Conservation (phyloP, 768 basidiomycete species). For the Lentinula sp. region DNA sequence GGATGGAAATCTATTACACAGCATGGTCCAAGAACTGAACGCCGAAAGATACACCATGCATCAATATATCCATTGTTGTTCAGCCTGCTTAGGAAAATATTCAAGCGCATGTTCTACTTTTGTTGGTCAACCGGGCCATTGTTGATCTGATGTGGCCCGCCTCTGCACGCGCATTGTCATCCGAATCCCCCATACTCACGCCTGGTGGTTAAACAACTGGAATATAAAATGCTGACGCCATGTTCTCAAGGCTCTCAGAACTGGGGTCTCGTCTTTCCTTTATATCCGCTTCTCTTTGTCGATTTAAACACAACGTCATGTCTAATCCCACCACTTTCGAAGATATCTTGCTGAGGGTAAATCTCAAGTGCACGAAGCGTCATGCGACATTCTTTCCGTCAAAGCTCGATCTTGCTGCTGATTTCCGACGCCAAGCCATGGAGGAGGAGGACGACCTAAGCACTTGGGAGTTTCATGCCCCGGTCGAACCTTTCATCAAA, state of each 20-base stretch:
- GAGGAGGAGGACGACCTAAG: constrained; percentile 1
- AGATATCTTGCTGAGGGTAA: neutral
- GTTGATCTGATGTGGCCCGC: neutral
- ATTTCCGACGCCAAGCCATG: neutral
- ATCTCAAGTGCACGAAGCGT: neutral
- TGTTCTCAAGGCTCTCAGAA: neutral
- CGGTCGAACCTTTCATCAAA: neutral
- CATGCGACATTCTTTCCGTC: constrained; percentile 3
- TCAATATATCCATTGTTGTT: neutral
- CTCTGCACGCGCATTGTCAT: neutral
- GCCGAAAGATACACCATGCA: too few relatives aligned
- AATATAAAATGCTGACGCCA: neutral
- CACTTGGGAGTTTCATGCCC: neutral
- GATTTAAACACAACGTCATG: neutral
- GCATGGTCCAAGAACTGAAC: too few relatives aligned
- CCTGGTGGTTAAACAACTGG: neutral
- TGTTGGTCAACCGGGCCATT: neutral
- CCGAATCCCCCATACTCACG: neutral
- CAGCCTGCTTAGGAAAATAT: too few relatives aligned
- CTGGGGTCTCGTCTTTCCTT: neutral
- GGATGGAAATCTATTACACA: too few relatives aligned
- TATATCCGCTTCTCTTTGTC: neutral
- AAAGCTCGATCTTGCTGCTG: neutral
- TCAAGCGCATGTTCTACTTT: neutral
- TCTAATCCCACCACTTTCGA: neutral